Base-by-base conservation (phyloP, 2,329 filamentous ascomycete genomes). In the Trichoderma breve region DNA sequence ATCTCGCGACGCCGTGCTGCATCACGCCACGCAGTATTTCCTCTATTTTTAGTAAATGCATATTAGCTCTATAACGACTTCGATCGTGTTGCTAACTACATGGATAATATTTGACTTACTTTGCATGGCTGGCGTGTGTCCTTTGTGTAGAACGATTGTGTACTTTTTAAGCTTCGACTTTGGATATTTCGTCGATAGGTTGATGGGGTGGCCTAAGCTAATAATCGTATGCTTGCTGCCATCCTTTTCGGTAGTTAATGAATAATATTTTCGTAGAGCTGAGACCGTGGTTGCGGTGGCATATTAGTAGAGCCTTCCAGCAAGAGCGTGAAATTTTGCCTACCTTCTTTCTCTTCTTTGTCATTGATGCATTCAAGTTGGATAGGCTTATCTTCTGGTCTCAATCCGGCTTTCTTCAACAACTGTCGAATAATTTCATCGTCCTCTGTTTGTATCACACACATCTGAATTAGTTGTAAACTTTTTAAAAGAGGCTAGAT, bases 1-100 rank as follows among this genome's bases (percentile, higher is more conserved):
- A 53, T 26, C 58, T 65, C 18, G 60, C 65, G 28, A 73, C 21
- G 21, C 63, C 63, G 30, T 73, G 69, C 6, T 73, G 72, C 32
- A 64, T 64, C 9, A 73, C 55, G 11, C 72, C 72, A 9, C 72
- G 69, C 28, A 53, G 63, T 47, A 73, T 72, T 12, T 71, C 60
- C 24, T 68, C 72, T 73, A 24, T 21, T 28, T 24, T 15, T 1
- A 0, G 4, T 1, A 0, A 14, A 12, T 15, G 6, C 14, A 47
- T 21, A 28, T 70, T 15, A 61, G n/a, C 47, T 7, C 14, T 5
- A 55, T 58, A 4, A 6, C 8, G 11, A 2, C 15, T 43, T 24
- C n/a, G 5, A 18, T 4, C 15, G 4, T 6, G 18, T 18, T 1
- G 24, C 18, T 15, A 28, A 21, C n/a, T 58, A 9, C 12, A 3